Evolutionary conservation across 1,284 basidiomycete genomes (phyloP).

Genomic region (Pisolithus thermaeus): DNA sequence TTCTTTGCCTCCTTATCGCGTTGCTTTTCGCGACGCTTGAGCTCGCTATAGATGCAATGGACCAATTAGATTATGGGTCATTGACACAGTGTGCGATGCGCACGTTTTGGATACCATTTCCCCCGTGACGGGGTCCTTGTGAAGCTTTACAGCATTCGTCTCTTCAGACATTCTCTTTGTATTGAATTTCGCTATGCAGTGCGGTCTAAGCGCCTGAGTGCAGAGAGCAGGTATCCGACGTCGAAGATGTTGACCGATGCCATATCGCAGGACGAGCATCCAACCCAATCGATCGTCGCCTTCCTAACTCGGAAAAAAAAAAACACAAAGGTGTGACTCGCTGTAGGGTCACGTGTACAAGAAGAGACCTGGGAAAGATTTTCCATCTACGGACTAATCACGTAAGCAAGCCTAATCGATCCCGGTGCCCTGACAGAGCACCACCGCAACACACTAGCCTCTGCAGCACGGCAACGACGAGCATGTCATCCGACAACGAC

Average conservation of each 20-base stretch:
- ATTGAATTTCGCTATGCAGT: constrained; percentile 3
- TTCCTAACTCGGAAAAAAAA: constrained; percentile 15
- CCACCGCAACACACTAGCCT: constrained; percentile 10
- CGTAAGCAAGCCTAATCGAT: constrained; percentile 31
- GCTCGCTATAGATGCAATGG: constrained; percentile 56
- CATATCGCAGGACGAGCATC: constrained; percentile 24
- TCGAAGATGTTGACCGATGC: constrained; percentile 8
- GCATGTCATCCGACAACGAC: constrained; percentile 72
- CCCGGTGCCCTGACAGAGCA: constrained; percentile 5
- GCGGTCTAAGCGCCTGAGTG: background rate
- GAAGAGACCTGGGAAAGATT: background rate
- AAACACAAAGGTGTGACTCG: constrained; percentile 10
- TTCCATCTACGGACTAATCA: constrained; percentile 16
- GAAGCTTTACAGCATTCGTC: constrained; percentile 38
- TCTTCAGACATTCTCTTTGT: constrained; percentile 49
- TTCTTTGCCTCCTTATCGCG: constrained; percentile 82
- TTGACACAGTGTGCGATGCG: constrained; percentile 29
- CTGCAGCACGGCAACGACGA: constrained; percentile 11
- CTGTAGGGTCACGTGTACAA: background rate
- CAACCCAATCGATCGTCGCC: constrained; percentile 17
- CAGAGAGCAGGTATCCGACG: constrained; percentile 1
- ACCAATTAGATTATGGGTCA: constrained; percentile 3
- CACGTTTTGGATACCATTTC: constrained; percentile 95
- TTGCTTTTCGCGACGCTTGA: constrained; percentile 87
- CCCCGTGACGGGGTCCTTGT: constrained; percentile 85